Conservation (phyloP, 2,329 filamentous ascomycete genomes). For the Ophiostoma sp. region DNA sequence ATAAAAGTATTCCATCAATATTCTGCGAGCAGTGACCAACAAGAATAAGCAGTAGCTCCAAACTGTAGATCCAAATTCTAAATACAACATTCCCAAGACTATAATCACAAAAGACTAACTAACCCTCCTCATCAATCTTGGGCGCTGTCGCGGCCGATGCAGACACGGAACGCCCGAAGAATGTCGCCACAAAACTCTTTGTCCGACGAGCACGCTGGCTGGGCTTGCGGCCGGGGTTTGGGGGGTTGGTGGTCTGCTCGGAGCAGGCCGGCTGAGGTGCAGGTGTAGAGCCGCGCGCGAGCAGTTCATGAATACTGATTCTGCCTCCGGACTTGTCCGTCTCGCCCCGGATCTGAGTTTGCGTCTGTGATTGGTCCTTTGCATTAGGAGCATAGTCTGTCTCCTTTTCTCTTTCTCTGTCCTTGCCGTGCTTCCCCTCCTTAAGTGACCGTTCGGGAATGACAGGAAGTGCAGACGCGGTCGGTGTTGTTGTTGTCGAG, state of each 20-base stretch:
- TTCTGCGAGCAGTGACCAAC: neutral
- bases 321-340: neutral
- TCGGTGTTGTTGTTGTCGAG: neutral
- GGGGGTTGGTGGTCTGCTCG: no score
- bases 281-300: neutral
- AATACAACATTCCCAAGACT: neutral
- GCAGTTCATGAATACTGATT: neutral
- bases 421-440: neutral
- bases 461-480: conserved; percentile 9
- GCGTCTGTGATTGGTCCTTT: neutral
- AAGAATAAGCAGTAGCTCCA: neutral
- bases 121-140: neutral
- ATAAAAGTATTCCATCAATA: neutral
- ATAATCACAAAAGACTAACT: neutral
- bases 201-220: conserved; percentile 31
- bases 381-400: neutral
- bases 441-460: conserved; percentile 23
- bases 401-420: neutral
- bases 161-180: conserved; percentile 37
- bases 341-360: neutral
- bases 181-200: conserved; percentile 44
- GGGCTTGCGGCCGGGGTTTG: conserved; percentile 2
- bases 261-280: neutral
- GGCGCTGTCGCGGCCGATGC: neutral
- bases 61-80: neutral